phyloP scores from a whole-genome alignment of 139 green algal genomes.

The Bryopsis sp. region DNA sequence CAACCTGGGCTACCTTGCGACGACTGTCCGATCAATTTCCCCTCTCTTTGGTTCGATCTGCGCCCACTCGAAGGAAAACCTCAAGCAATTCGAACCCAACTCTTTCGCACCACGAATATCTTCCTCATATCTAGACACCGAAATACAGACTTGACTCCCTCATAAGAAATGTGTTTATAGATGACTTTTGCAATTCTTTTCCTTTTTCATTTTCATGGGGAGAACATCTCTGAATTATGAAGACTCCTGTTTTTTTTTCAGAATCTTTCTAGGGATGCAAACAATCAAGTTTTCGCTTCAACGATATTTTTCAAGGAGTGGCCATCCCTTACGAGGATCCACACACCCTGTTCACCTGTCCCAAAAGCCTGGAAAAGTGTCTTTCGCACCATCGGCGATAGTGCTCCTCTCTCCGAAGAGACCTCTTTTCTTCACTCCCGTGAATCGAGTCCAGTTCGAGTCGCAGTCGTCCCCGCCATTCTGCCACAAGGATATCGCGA shows the following conservation, averaged over 20 bases:
- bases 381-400: constrained; percentile 20
- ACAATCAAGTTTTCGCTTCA: too few species aligned
- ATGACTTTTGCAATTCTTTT: too few species aligned
- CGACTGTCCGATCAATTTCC: constrained; percentile 45
- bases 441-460: constrained; percentile 47
- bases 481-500: constrained; percentile 31
- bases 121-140: too few species aligned
- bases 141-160: too few species aligned
- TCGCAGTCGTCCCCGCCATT: constrained; percentile 29
- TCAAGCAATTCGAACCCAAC: constrained; percentile 58
- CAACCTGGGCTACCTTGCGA: constrained; percentile 43
- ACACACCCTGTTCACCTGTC: constrained; percentile 38
- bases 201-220: too few species aligned
- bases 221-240: too few species aligned
- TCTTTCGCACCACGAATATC: constrained; percentile 45
- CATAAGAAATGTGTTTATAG: too few species aligned
- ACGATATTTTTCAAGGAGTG: too few species aligned
- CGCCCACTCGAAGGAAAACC: constrained; percentile 77
- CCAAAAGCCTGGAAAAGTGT: constrained; percentile 56
- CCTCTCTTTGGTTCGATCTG: constrained; percentile 52
- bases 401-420: too few species aligned
- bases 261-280: too few species aligned
- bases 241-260: too few species aligned
- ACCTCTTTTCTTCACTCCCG: constrained; percentile 25
- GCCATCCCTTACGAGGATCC: too few species aligned